These are phyloP conservation scores for Pleodorina starrii DNA, from an alignment of 139 green algal genomes.

Conservation along the genomic window DNA sequence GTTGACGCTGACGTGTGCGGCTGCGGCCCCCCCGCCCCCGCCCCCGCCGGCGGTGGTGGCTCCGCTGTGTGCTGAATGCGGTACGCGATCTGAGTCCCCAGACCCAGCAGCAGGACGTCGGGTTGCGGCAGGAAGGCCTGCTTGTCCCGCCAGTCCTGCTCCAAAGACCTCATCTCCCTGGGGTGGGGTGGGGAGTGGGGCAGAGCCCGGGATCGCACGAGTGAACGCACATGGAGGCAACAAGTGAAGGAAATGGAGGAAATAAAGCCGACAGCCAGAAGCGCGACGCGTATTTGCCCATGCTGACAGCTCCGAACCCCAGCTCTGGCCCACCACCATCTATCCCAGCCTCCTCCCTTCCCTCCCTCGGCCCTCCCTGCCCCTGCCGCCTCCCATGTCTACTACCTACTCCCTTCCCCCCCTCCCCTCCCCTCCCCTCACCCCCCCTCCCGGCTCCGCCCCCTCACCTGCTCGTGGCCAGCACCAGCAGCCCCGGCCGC, in stretches of 20 bases:
- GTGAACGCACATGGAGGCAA: too few species aligned
- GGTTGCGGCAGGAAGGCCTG: conserved; percentile 40
- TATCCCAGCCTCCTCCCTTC: too few species aligned
- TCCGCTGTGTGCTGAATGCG: background rate
- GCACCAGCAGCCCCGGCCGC: conserved; percentile 37
- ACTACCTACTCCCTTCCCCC: background rate
- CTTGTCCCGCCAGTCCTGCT: conserved; percentile 37
- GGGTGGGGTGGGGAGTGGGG: too few species aligned
- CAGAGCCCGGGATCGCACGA: too few species aligned
- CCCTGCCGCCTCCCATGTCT: too few species aligned
- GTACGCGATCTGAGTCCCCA: conserved; percentile 45
- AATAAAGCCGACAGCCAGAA: too few species aligned
- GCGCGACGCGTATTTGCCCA: too few species aligned
- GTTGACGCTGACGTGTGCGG: background rate
- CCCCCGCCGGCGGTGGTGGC: background rate
- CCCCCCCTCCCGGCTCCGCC: background rate
- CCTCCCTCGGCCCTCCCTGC: too few species aligned
- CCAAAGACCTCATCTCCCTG: conserved; percentile 9
- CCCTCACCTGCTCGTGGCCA: conserved; percentile 36
- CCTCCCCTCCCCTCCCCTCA: background rate
- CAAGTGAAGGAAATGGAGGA: too few species aligned
- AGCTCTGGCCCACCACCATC: too few species aligned
- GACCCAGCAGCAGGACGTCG: conserved; percentile 43
- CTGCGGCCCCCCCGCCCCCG: background rate
- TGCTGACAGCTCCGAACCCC: too few species aligned